phyloP scores from a whole-genome alignment of 1,284 basidiomycete species.

The Cerrena zonata region DNA sequence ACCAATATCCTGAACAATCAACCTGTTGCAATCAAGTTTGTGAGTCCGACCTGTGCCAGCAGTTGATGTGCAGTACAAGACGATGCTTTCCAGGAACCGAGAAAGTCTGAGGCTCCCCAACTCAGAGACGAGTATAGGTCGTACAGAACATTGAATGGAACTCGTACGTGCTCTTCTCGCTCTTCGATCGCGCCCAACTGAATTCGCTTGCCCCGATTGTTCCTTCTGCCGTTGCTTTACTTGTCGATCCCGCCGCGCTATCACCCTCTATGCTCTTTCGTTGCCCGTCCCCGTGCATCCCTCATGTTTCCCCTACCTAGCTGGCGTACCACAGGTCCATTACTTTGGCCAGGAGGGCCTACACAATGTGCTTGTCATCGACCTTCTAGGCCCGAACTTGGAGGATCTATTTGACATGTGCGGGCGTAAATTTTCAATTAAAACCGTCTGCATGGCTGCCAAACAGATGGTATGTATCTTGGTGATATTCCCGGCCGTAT shows the following conservation, averaged over 20 bases:
- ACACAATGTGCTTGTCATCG: slow-evolving; percentile 96
- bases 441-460: slow-evolving; percentile 97
- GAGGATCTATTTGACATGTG: slow-evolving; percentile 99
- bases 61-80: neutral
- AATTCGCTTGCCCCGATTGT: neutral
- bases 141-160: slow-evolving; percentile 91
- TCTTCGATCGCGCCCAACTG: neutral
- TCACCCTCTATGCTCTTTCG: neutral
- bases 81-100: slow-evolving; percentile 68
- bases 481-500: neutral
- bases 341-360: slow-evolving; percentile 98
- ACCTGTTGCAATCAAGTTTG: slow-evolving; percentile 97
- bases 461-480: slow-evolving; percentile 84
- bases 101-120: slow-evolving; percentile 97
- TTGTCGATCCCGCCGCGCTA: neutral
- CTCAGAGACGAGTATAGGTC: slow-evolving; percentile 95
- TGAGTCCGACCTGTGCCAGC: slow-evolving; percentile 35
- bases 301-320: slow-evolving; percentile 34
- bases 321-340: slow-evolving; percentile 93
- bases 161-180: slow-evolving; percentile 56
- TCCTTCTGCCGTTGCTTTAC: slow-evolving; percentile 1
- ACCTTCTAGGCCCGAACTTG: slow-evolving; percentile 90
- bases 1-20: slow-evolving; percentile 84
- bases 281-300: neutral
- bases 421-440: slow-evolving; percentile 91